A percentile compares a stretch with the other conserved stretches of the same genome.
Conservation (phyloP, 441 rosid species). For the Gossypium lobatum region DNA sequence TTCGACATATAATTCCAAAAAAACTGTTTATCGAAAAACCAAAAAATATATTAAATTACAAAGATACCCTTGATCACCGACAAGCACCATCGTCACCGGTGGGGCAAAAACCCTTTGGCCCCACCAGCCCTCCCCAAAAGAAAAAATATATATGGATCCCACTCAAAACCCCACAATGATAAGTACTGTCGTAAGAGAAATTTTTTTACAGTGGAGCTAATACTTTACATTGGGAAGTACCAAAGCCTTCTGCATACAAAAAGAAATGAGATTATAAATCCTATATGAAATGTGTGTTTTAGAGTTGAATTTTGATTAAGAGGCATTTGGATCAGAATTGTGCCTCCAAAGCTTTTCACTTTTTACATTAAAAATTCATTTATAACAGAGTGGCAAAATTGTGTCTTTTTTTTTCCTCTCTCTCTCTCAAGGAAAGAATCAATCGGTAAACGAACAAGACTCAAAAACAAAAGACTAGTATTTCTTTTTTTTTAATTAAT, state of each 20-base stretch:
- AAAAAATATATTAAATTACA: neutral
- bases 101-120: slow-evolving; percentile 6
- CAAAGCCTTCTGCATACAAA: neutral
- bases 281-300: neutral
- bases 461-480: slow-evolving; percentile 11
- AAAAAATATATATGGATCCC: neutral
- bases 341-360: neutral
- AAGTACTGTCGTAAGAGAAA: slow-evolving; percentile 10
- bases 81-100: slow-evolving; percentile 9
- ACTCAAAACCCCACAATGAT: neutral
- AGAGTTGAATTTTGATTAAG: slow-evolving; percentile 7
- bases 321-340: neutral
- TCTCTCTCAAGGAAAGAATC: slow-evolving; percentile 36
- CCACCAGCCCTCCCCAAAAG: slow-evolving; percentile 8
- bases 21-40: neutral
- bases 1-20: neutral
- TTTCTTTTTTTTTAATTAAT: neutral
- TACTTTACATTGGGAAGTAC: neutral
- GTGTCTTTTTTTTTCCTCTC: slow-evolving; percentile 9
- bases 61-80: slow-evolving; percentile 8
- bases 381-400: slow-evolving; percentile 9
- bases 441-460: slow-evolving; percentile 6
- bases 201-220: neutral
- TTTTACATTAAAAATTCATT: neutral
- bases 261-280: neutral